Evolutionary conservation across 345 rosid species (phyloP), one percentile per base, ranked within the genome.

Genomic region (Eucalyptus polyanthemos): DNA sequence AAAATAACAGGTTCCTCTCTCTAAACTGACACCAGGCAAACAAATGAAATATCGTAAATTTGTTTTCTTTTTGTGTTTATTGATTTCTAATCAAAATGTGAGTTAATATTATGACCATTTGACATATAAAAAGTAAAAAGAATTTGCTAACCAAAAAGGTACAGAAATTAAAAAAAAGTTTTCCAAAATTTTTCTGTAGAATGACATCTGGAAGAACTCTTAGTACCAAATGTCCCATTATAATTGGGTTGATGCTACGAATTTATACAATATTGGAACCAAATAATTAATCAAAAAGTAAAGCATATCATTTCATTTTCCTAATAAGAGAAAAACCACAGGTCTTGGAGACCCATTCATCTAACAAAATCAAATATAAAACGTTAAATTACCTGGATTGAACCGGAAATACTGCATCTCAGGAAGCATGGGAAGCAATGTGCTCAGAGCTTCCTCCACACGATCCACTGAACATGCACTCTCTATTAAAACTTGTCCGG

Each of bases 401-500:
- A 98, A 97, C 51, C 98, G 97, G 91, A 92, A 98, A 87, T 98
- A 98, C 72, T 96, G 97, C 87, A 98, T 96, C 90, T 96, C 99
- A 9, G 99, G 98, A 86, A 98, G 95, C 97, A 98, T 91, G 16
- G 99, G 99, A n/a, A 98, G 94, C 93, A 97, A 89, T 24, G 99
- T 96, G 93, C 97, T 96, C 92, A 98, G 87, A 91, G 97, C 99
- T 95, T 98, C 99, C 93, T 98, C 99, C 72, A 95, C 98, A n/a
- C 99, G 92, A 88, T 98, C 99, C 89, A 97, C 99, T 58, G 99
- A 97, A 95, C 99, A 97, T 34, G 99, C 97, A 93, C 99, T 98
- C 94, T 98, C 99, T 92, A 98, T 96, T 90, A 98, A 92, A 90
- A 98, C 99, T 93, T 98, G 99, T 40, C 99, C 99, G 17, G 99